These are phyloP conservation scores for Glycyrrhiza uralensis DNA, from an alignment of 306 rosid genomes.

Conservation along the genomic window DNA sequence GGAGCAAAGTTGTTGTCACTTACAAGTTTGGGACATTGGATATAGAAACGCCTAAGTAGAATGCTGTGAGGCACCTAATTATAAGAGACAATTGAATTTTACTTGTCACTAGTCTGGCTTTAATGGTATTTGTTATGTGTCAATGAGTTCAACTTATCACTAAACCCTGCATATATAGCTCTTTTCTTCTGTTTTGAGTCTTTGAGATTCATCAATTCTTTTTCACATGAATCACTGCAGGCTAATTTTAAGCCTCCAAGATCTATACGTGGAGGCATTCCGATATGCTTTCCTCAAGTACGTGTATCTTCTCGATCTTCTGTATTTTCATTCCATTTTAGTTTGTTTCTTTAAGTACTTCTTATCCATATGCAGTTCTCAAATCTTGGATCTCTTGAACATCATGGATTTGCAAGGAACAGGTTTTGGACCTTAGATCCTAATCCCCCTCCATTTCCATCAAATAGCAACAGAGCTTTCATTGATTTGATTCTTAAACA, in stretches of 20 bases:
- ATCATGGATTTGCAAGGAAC: slow-evolving; percentile 79
- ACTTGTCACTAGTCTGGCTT: neutral
- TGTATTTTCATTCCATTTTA: neutral
- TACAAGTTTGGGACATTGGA: neutral
- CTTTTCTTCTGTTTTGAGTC: neutral
- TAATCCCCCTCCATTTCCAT: slow-evolving; percentile 64
- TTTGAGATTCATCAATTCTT: neutral
- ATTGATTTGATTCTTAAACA: slow-evolving; percentile 62
- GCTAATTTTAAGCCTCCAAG: slow-evolving; percentile 63
- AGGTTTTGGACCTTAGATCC: slow-evolving; percentile 68
- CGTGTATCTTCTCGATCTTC: slow-evolving; percentile 23
- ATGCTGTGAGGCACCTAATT: neutral
- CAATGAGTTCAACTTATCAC: neutral
- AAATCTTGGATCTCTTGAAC: slow-evolving; percentile 56
- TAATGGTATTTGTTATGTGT: neutral
- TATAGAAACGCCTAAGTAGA: neutral
- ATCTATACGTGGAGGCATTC: slow-evolving; percentile 82
- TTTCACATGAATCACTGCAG: slow-evolving; percentile 40
- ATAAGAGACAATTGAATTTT: neutral
- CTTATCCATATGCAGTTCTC: slow-evolving; percentile 50
- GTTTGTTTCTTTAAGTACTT: neutral
- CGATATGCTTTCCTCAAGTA: slow-evolving; percentile 80
- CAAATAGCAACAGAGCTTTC: slow-evolving; percentile 41
- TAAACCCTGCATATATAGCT: neutral
- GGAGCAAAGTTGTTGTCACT: neutral